phyloP scores from a whole-genome alignment of 257 asterid genomes.

The Nicotiana tomentosiformis region DNA sequence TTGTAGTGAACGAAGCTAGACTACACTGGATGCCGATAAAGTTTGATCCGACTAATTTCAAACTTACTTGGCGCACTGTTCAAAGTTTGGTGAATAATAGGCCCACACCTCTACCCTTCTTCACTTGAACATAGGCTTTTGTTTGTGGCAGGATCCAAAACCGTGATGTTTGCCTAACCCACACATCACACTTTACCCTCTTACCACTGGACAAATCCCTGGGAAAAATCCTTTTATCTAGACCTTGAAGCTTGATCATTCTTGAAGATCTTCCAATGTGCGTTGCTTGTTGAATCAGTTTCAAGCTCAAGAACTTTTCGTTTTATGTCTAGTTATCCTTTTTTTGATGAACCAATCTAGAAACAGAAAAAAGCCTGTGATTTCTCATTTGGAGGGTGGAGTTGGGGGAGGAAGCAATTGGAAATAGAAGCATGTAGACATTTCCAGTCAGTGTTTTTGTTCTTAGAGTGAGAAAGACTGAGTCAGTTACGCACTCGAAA shows the following conservation, averaged over 20 bases:
- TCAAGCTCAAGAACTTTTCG: neutral
- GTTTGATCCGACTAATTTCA: neutral
- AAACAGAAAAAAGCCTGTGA: neutral
- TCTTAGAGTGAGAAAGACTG: neutral
- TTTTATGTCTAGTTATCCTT: neutral
- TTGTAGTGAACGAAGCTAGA: neutral
- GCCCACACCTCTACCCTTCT: neutral
- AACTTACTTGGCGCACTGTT: neutral
- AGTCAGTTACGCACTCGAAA: neutral
- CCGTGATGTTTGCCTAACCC: neutral
- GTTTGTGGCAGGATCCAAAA: neutral
- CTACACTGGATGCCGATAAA: neutral
- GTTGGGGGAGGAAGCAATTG: neutral
- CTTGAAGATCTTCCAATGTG: neutral
- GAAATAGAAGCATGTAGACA: neutral
- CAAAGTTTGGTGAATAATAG: neutral
- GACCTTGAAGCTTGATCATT: neutral
- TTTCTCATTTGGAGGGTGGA: neutral
- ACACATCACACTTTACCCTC: neutral
- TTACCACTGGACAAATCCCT: neutral
- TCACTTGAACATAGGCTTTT: neutral
- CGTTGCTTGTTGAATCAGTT: neutral
- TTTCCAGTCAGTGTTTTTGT: neutral
- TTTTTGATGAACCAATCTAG: neutral
- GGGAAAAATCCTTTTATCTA: neutral